These are phyloP conservation scores for Mycosphaerella arachidis DNA, from an alignment of 2,329 filamentous ascomycete species.

Conservation along the genomic window DNA sequence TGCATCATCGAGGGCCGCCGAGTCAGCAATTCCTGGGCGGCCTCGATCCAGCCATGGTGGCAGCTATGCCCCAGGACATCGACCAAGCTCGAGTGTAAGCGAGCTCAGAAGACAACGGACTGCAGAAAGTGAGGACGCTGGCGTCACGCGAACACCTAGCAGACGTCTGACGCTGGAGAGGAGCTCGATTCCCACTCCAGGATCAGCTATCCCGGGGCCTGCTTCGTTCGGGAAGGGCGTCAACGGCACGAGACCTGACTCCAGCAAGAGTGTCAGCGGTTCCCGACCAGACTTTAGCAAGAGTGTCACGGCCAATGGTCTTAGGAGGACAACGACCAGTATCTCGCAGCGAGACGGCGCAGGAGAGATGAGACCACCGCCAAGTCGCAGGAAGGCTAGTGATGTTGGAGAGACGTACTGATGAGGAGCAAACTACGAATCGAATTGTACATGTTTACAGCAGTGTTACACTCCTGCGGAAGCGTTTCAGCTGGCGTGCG, in stretches of 20 bases:
- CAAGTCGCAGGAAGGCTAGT: slow-evolving; percentile 31
- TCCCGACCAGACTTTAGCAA: neutral
- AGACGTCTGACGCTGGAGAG: slow-evolving; percentile 22
- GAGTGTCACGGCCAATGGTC: neutral
- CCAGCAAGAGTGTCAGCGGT: slow-evolving; percentile 1
- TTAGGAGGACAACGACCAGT: slow-evolving; percentile 1
- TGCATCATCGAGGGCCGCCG: slow-evolving; percentile 11
- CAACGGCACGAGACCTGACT: neutral
- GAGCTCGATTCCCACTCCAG: slow-evolving; percentile 15
- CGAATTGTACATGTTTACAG: neutral
- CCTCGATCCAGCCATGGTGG: slow-evolving; percentile 68
- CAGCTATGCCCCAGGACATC: slow-evolving; percentile 38
- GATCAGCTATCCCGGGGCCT: slow-evolving; percentile 12
- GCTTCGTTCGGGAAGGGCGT: slow-evolving; percentile 14
- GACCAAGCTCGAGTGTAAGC: slow-evolving; percentile 25
- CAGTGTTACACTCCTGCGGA: neutral
- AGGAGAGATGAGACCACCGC: slow-evolving; percentile 46
- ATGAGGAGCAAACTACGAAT: slow-evolving; percentile 1
- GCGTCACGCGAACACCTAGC: slow-evolving; percentile 7
- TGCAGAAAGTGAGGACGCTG: slow-evolving; percentile 24
- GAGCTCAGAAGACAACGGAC: slow-evolving; percentile 31
- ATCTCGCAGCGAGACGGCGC: slow-evolving; percentile 6
- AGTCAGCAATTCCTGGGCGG: slow-evolving; percentile 39
- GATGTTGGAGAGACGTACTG: slow-evolving; percentile 36
- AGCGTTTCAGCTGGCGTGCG: neutral